A percentile compares a stretch with the other conserved stretches of the same genome.
Conservation (phyloP, 2,329 filamentous ascomycete genomes). For the Alternaria arborescens region DNA sequence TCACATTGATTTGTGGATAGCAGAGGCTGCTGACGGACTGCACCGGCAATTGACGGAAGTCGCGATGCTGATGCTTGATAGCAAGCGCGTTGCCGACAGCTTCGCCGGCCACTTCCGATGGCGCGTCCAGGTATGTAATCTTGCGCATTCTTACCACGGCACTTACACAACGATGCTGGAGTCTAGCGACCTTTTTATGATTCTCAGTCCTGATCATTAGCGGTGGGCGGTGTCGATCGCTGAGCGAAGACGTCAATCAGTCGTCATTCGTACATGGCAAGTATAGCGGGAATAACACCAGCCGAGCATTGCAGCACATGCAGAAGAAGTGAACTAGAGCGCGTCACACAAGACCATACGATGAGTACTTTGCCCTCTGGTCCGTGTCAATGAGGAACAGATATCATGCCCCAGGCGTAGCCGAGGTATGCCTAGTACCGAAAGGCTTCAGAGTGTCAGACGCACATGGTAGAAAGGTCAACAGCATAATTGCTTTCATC, state of each 20-base stretch:
- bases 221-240: slow-evolving; percentile 3
- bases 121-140: background rate
- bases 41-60: slow-evolving; percentile 38
- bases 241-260: slow-evolving; percentile 4
- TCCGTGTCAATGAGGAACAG: background rate
- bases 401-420: background rate
- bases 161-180: background rate
- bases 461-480: background rate
- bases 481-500: background rate
- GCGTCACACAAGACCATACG: background rate
- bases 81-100: slow-evolving; percentile 7
- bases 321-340: background rate
- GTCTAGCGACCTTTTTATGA: background rate
- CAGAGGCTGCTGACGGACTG: slow-evolving; percentile 32
- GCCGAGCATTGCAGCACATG: background rate
- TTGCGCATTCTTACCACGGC: slow-evolving; percentile 3
- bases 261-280: slow-evolving; percentile 7
- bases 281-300: background rate
- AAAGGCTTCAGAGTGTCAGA: background rate
- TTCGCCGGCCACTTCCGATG: slow-evolving; percentile 24
- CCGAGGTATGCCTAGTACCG: background rate
- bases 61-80: slow-evolving; percentile 29
- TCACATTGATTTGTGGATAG: slow-evolving; percentile 22
- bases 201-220: background rate
- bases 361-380: background rate